Evolutionary conservation across 2,329 filamentous ascomycete genomes (phyloP), one percentile per base, ranked within the genome.

Genomic region (Akanthomyces muscarius): DNA sequence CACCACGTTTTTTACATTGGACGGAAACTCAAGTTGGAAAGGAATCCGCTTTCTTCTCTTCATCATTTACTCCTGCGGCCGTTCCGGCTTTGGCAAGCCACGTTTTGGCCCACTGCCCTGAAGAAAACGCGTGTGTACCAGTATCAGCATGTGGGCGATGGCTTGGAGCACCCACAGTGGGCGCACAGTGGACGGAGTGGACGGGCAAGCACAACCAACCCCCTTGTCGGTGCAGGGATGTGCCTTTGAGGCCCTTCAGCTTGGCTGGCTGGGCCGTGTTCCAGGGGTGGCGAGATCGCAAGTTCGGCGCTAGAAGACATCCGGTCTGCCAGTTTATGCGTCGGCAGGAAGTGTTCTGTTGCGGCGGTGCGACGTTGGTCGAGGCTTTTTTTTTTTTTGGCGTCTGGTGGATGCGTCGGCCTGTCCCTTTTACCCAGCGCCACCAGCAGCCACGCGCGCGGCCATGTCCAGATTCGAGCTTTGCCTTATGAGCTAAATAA

Each of bases 1-100:
- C 45, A 50, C 25, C 25, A 30, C 23, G 25, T 50, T 50, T 48
- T 50, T 16, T 48, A 48, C 45, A 21, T 48, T 2, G 13, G 16
- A 30, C 25, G 47, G 25, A 50, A 30, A 16, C 25, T 5, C 14
- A 8, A 7, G 28, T 14, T 25, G 14, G 25, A 48, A 28, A 2
- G 14, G 14, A 28, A 50, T 30, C 25, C 47, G 10, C 47, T 57
- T 16, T 55, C 50, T 10, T 66, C 16, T 41, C 14, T 16, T 41
- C 14, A 16, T 41, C 28, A 30, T 67, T 65, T 4, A 68, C 63
- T 1, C 6, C 68, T 68, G 25, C 47, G 47, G 47, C 47, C 47
- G 30, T 50, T 18, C 23, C 47, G 47, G 47, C 23, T 18, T 30
- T 50, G 47, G 47, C 47, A 30, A 30, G 47, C 47, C 47, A 50